Conservation (phyloP, 73 alveolate genomes). For the Uronychia setigera region DNA sequence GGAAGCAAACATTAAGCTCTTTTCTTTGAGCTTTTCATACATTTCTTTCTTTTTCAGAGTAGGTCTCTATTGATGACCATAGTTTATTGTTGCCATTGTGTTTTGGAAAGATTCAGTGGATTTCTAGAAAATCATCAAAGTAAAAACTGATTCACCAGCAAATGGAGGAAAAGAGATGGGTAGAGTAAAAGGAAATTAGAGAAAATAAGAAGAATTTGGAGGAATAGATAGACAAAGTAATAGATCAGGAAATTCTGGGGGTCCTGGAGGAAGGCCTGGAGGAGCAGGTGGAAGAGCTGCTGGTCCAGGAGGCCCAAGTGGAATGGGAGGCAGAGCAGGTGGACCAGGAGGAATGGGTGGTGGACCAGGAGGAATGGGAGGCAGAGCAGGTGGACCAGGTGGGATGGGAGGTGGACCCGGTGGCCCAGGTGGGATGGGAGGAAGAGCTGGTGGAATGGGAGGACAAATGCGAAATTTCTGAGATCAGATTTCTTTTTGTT, state of each 20-base stretch:
- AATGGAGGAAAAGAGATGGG: slow-evolving; percentile 6
- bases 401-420: too few relatives aligned
- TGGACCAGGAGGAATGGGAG: background rate
- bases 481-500: background rate
- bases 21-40: slow-evolving; percentile 27
- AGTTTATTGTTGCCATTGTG: slow-evolving; percentile 40
- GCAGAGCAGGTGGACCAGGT: background rate
- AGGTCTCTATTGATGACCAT: background rate
- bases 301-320: background rate
- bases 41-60: slow-evolving; percentile 46
- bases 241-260: background rate
- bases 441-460: background rate
- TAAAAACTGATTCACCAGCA: background rate
- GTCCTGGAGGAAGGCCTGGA: background rate
- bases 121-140: slow-evolving; percentile 21
- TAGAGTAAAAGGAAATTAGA: background rate
- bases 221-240: too few relatives aligned
- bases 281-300: too few relatives aligned
- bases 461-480: too few relatives aligned
- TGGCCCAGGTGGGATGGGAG: background rate
- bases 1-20: slow-evolving; percentile 44
- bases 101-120: slow-evolving; percentile 73
- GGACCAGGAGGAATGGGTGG: too few relatives aligned
- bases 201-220: too few relatives aligned
- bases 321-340: background rate